These are phyloP conservation scores for Plantago rigida DNA, from an alignment of 305 asterid species.

Conservation along the genomic window DNA sequence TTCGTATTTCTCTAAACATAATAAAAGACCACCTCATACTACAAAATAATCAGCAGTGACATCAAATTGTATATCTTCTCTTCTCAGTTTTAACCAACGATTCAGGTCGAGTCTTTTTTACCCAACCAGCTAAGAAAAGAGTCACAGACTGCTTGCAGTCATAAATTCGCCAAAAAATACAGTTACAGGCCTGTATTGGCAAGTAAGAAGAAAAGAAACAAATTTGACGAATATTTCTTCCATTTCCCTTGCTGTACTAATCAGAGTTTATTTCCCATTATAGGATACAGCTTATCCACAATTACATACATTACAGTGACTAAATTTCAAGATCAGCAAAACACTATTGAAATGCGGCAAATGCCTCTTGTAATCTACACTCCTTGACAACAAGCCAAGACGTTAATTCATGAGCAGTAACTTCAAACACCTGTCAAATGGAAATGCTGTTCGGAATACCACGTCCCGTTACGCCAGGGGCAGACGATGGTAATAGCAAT, in stretches of 20 bases:
- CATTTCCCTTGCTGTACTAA: background rate
- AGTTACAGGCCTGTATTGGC: too few relatives aligned
- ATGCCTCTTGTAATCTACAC: background rate
- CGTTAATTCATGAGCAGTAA: constrained; percentile 4
- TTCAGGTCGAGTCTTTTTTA: too few relatives aligned
- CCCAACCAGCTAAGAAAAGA: too few relatives aligned
- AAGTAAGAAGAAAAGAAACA: background rate
- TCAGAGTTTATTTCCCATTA: background rate
- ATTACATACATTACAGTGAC: too few relatives aligned
- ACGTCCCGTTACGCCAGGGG: constrained; percentile 75
- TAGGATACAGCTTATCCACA: background rate
- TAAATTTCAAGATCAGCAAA: too few relatives aligned
- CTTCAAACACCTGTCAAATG: constrained; percentile 31
- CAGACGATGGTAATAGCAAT: constrained; percentile 56
- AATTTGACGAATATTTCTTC: background rate
- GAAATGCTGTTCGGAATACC: constrained; percentile 83
- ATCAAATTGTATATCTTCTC: too few relatives aligned
- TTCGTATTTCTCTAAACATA: too few relatives aligned
- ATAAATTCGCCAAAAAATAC: too few relatives aligned
- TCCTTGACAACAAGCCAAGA: background rate
- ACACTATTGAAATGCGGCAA: background rate
- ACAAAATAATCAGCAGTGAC: too few relatives aligned
- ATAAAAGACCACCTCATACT: too few relatives aligned
- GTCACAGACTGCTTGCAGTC: too few relatives aligned
- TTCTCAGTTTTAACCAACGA: too few relatives aligned